Evolutionary conservation across 1,284 basidiomycete species (phyloP).

Genomic region (Vanrija pseudolonga): DNA sequence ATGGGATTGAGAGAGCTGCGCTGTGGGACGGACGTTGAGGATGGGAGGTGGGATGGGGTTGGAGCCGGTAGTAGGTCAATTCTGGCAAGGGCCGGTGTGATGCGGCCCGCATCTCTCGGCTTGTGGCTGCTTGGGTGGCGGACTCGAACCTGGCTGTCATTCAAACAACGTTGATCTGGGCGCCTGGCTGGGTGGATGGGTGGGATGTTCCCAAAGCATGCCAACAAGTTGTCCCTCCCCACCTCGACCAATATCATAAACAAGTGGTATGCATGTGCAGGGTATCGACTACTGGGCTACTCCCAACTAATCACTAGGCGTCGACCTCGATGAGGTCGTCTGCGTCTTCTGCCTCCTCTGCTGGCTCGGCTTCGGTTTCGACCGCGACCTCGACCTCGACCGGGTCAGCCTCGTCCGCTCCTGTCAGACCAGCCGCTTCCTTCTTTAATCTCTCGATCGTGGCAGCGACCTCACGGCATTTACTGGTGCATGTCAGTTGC

Average conservation of each 20-base stretch:
- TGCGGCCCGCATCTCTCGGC: no score
- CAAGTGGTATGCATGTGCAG: constrained; percentile 19
- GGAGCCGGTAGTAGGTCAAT: no score
- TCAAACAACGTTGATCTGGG: no score
- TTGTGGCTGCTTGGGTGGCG: no score
- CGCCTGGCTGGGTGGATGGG: no score
- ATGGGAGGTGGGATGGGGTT: background rate
- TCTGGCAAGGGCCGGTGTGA: no score
- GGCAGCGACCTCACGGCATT: constrained; percentile 12
- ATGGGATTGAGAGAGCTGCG: background rate
- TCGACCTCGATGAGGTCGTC: background rate
- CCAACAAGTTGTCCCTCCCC: no score
- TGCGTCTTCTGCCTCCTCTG: background rate
- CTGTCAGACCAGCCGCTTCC: background rate
- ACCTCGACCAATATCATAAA: background rate
- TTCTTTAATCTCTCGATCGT: constrained; percentile 13
- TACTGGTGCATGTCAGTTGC: constrained; percentile 2
- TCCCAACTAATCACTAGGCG: background rate
- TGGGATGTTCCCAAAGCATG: no score
- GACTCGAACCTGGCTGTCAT: no score
- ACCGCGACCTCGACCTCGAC: background rate
- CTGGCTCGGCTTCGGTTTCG: background rate
- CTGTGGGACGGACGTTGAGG: background rate
- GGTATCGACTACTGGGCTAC: constrained; percentile 4
- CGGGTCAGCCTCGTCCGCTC: background rate